Conservation (phyloP, 352 stramenopile genomes). For the Pythium chondricola region DNA sequence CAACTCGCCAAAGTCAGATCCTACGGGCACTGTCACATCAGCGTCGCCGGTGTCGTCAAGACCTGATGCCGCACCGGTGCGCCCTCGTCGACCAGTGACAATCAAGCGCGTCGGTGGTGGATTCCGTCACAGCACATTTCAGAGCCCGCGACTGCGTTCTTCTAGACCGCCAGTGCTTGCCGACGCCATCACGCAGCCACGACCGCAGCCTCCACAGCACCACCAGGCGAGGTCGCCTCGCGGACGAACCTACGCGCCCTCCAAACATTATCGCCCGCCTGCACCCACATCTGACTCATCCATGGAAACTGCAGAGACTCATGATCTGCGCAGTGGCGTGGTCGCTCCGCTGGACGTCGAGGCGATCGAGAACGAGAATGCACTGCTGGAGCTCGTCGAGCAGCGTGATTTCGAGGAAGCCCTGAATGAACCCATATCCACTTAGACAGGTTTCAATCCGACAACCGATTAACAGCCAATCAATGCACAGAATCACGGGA, state of each 20-base stretch:
- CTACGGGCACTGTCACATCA: background rate
- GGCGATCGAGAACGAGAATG: constrained; percentile 12
- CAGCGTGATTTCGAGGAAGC: background rate
- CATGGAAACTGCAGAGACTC: too few relatives aligned
- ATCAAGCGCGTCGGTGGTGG: constrained; percentile 43
- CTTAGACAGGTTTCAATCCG: too few relatives aligned
- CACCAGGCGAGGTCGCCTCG: constrained; percentile 6
- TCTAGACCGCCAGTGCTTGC: background rate
- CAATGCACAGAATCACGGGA: background rate
- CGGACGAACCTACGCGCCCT: background rate
- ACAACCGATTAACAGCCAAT: constrained; percentile 4
- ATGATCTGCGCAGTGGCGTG: too few relatives aligned
- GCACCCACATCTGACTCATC: too few relatives aligned
- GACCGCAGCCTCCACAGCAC: constrained; percentile 1
- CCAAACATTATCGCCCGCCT: too few relatives aligned
- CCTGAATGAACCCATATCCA: background rate
- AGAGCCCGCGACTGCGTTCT: constrained; percentile 2
- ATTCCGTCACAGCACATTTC: constrained; percentile 32
- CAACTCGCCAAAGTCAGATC: background rate
- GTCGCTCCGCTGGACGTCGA: background rate
- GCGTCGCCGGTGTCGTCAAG: background rate
- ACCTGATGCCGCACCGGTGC: background rate
- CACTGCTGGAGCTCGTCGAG: constrained; percentile 19
- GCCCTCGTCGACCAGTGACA: constrained; percentile 2
- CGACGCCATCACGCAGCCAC: constrained; percentile 3